Conservation (phyloP, 495 filamentous ascomycete species). For the Hypomontagnella monticulosa region DNA sequence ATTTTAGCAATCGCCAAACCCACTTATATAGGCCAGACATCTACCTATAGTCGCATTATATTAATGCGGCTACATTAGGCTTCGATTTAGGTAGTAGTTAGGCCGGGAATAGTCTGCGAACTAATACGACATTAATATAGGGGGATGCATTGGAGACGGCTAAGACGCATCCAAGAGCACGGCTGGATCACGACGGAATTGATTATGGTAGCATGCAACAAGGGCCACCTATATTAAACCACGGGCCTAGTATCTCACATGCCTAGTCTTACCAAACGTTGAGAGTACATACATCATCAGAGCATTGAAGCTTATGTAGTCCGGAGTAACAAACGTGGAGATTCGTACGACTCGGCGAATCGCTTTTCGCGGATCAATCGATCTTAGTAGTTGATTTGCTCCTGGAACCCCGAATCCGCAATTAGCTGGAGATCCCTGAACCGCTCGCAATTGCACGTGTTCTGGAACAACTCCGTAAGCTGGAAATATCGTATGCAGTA, state of each 20-base stretch:
- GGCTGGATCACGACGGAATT: slow-evolving; percentile 38
- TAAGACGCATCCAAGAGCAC: slow-evolving; percentile 20
- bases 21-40: slow-evolving; percentile 18
- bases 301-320: slow-evolving; percentile 3
- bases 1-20: slow-evolving; percentile 8
- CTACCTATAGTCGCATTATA: slow-evolving; percentile 1
- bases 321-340: slow-evolving; percentile 41
- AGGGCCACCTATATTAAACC: slow-evolving; percentile 11
- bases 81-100: slow-evolving; percentile 18
- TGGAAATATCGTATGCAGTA: background rate
- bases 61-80: slow-evolving; percentile 13
- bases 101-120: slow-evolving; percentile 27
- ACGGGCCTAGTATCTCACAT: background rate
- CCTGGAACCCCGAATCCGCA: slow-evolving; percentile 25
- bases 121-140: slow-evolving; percentile 32
- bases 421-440: slow-evolving; percentile 10
- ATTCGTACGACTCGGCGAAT: slow-evolving; percentile 34
- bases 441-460: slow-evolving; percentile 17
- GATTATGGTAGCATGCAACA: slow-evolving; percentile 30
- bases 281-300: background rate
- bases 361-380: slow-evolving; percentile 2
- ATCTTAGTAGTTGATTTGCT: slow-evolving; percentile 24
- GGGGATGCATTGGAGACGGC: slow-evolving; percentile 30
- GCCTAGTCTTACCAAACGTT: slow-evolving; percentile 10
- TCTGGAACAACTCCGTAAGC: slow-evolving; percentile 19